Evolutionary conservation across 352 stramenopile genomes (phyloP).

Genomic region (Globisporangium viniferum): DNA sequence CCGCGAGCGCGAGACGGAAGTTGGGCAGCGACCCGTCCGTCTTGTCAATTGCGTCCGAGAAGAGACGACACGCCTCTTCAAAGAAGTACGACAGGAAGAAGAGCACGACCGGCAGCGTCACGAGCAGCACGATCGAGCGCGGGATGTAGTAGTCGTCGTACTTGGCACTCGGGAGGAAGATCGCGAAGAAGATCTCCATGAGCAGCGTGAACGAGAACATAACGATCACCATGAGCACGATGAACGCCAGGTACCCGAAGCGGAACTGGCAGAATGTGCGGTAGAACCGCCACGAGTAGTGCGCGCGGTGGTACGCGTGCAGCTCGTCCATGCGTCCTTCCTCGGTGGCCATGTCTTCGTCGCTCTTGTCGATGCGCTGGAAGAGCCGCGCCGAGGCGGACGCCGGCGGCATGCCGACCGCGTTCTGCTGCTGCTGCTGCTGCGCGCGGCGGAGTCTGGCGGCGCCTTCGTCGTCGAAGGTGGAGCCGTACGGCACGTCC

Average conservation of each 20-base stretch:
- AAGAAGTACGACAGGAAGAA: slow-evolving; percentile 85
- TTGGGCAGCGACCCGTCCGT: slow-evolving; percentile 66
- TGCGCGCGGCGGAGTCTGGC: neutral
- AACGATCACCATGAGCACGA: slow-evolving; percentile 81
- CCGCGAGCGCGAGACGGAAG: slow-evolving; percentile 68
- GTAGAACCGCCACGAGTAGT: slow-evolving; percentile 60
- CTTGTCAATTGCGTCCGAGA: slow-evolving; percentile 73
- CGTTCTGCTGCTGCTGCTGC: neutral
- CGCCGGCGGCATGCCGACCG: slow-evolving; percentile 3
- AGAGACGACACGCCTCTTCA: slow-evolving; percentile 62
- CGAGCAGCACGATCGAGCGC: slow-evolving; percentile 52
- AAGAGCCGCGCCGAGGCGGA: slow-evolving; percentile 15
- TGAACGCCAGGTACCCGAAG: slow-evolving; percentile 75
- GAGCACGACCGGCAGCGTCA: slow-evolving; percentile 56
- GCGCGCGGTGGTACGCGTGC: slow-evolving; percentile 36
- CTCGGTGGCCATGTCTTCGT: slow-evolving; percentile 42
- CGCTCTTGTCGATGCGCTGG: slow-evolving; percentile 24
- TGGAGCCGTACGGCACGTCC: neutral
- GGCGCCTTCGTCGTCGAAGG: neutral
- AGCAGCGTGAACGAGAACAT: slow-evolving; percentile 84
- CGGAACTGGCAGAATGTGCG: slow-evolving; percentile 71
- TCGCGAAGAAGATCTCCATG: slow-evolving; percentile 86
- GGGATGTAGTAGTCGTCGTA: slow-evolving; percentile 63
- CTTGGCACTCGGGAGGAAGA: slow-evolving; percentile 78
- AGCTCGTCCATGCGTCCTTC: slow-evolving; percentile 60